Conservation (phyloP, 208 protist genomes). For the Leishmania aethiopica region DNA sequence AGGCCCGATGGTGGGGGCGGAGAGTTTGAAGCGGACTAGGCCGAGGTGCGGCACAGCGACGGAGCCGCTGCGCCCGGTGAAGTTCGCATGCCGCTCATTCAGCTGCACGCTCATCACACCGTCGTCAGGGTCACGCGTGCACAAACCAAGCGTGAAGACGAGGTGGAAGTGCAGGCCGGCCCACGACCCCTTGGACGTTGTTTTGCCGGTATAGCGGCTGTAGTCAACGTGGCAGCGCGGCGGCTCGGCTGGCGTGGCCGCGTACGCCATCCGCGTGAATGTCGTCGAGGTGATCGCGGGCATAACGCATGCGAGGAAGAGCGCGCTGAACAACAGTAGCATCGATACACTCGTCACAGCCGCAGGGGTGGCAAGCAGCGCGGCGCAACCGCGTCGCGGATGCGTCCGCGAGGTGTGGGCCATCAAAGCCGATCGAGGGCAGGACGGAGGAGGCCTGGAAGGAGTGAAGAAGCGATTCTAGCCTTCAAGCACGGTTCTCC, state of each 20-base stretch:
- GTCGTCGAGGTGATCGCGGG: neutral
- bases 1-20: slow-evolving; percentile 12
- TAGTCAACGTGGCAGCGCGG: slow-evolving; percentile 49
- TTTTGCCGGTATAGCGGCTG: slow-evolving; percentile 33
- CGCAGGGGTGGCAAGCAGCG: neutral
- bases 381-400: neutral
- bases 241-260: neutral
- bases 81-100: slow-evolving; percentile 33
- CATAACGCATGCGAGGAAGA: neutral
- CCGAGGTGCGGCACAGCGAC: slow-evolving; percentile 28
- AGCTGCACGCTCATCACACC: slow-evolving; percentile 39
- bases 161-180: slow-evolving; percentile 47
- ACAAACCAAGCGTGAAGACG: slow-evolving; percentile 37
- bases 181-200: slow-evolving; percentile 49
- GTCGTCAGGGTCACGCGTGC: slow-evolving; percentile 29
- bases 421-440: neutral
- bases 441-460: neutral
- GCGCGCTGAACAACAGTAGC: neutral
- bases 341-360: neutral
- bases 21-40: slow-evolving; percentile 31
- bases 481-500: neutral
- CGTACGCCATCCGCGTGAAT: neutral
- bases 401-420: neutral
- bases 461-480: neutral
- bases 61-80: slow-evolving; percentile 23